A percentile compares a stretch with the other conserved stretches of the same genome.
phyloP scores from a whole-genome alignment of 257 asterid genomes.

The Solanum neorickii region DNA sequence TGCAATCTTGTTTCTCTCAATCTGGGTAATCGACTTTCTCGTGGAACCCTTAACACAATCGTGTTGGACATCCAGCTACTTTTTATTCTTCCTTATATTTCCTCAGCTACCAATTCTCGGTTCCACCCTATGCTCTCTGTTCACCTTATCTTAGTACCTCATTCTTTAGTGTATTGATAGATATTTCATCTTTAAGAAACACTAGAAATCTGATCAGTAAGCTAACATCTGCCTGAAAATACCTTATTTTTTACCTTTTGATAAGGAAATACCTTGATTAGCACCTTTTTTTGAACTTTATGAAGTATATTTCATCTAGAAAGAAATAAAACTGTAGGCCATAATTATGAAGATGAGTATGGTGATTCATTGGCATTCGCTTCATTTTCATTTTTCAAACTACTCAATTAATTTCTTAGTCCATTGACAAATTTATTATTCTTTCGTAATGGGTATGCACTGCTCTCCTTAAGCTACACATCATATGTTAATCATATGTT shows the following conservation, averaged over 20 bases:
- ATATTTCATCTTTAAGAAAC: background rate
- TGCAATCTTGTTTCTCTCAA: background rate
- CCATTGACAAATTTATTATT: background rate
- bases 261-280: background rate
- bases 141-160: background rate
- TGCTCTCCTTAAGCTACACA: background rate
- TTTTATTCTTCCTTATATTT: background rate
- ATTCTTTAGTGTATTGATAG: background rate
- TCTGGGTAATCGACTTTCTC: background rate
- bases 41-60: background rate
- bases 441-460: background rate
- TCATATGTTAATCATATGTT: background rate
- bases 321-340: background rate
- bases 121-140: background rate
- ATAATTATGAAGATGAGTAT: background rate
- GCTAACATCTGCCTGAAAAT: background rate
- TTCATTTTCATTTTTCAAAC: background rate
- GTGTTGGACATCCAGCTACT: background rate
- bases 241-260: background rate
- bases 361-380: background rate
- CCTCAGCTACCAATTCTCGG: background rate
- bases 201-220: background rate
- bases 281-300: background rate
- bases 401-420: background rate
- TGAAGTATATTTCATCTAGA: background rate